Evolutionary conservation across 176 grass and related monocot genomes (phyloP), one percentile per base, ranked within the genome.

Genomic region (Cenchrus fungigraminus): DNA sequence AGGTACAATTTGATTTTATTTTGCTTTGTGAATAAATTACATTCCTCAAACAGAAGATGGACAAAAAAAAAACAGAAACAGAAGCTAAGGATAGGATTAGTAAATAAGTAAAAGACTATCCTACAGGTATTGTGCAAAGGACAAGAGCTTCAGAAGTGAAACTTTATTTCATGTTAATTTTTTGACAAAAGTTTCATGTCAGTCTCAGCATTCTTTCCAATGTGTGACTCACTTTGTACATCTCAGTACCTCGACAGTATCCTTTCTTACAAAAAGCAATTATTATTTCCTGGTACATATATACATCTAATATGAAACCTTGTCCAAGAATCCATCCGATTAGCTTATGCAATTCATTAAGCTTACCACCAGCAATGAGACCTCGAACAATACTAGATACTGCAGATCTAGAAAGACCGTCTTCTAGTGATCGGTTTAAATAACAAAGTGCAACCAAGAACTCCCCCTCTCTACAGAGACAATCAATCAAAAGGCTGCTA

Each of bases 171-270:
- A 10, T 86, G 73, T 59, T 71, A 11, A 90, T 28, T 28, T 62
- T 49, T 62, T 49, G 66, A 68, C 20, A 83, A 80, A 83, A 79
- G 60, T 94, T 40, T 40, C 75, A 92, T 82, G 76, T 91, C 59
- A 75, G 54, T 49, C 74, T 58, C 67, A 98, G 87, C 79, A 98
- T 88, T 93, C 28, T 93, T 82, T 95, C 95, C 75, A 98, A 70
- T 50, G 95, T 71, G 80, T 87, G 70, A 54, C 71, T 91, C 29
- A 95, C 71, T 91, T 84, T 90, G 68, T 93, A 90, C 77, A 95
- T 98, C 55, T 95, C 88, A 77, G 9, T 5, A 72, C 88, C 82
- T 86, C 60, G 89, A 85, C 95, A 95, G 25, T 77, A 95, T 53
- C 95, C 95, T 68, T 56, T 86, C 75, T 66, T 86, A 89, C 92